Conservation (phyloP, 306 rosid species). For the Medicago truncatula region DNA sequence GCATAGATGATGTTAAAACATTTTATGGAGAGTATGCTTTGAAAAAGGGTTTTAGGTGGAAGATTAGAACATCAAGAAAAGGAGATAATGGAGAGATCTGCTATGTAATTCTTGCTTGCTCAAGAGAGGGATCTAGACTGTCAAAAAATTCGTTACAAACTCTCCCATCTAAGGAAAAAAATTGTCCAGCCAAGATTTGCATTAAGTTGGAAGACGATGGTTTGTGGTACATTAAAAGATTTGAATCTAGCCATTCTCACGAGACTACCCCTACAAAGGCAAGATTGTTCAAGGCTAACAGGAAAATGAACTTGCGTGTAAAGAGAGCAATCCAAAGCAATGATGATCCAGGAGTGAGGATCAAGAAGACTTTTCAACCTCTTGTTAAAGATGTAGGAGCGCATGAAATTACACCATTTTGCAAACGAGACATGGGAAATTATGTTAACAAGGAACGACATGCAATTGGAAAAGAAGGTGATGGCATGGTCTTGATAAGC, state of each 20-base stretch:
- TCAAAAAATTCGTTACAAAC: no score
- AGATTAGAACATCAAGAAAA: background rate
- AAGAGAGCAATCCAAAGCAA: background rate
- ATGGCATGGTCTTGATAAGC: no score
- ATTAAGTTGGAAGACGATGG: no score
- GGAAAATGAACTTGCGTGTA: background rate
- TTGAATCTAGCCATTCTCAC: background rate
- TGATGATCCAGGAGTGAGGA: background rate
- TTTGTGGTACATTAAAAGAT: no score
- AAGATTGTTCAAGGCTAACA: background rate
- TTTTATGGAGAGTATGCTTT: background rate
- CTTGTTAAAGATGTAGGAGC: background rate
- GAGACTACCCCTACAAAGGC: background rate
- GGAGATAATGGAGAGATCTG: background rate
- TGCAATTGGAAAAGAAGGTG: no score
- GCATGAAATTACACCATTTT: background rate
- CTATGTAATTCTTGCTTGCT: no score
- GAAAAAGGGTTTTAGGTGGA: background rate
- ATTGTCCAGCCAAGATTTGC: no score
- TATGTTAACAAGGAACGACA: no score
- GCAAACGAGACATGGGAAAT: background rate
- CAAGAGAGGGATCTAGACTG: no score
- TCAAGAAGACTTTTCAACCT: background rate
- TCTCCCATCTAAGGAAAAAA: no score
- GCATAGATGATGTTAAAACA: background rate